Conservation (phyloP, 2,329 filamentous ascomycete genomes). For the Fusarium cicatricum region DNA sequence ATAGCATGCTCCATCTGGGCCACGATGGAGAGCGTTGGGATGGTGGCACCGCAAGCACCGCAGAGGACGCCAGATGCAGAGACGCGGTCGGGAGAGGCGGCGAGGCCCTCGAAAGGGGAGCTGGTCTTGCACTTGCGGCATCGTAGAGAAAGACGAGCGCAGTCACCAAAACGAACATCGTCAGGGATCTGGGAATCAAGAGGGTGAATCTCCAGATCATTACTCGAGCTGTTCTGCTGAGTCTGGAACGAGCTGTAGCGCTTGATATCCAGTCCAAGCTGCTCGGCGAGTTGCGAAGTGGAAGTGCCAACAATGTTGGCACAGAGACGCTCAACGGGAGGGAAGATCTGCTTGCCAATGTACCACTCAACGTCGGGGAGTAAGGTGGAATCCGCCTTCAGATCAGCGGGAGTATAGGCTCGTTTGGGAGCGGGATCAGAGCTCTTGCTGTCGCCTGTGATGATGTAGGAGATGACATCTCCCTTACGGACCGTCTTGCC, state of each 20-base stretch:
- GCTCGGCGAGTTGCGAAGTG: constrained; percentile 87
- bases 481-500: constrained; percentile 91
- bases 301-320: constrained; percentile 95
- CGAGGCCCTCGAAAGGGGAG: constrained; percentile 80
- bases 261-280: constrained; percentile 87
- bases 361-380: constrained; percentile 97
- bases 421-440: constrained; percentile 84
- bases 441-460: constrained; percentile 75
- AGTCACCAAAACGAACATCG: constrained; percentile 85
- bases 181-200: constrained; percentile 96
- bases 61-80: constrained; percentile 81
- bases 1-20: constrained; percentile 90
- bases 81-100: constrained; percentile 64
- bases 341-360: constrained; percentile 97
- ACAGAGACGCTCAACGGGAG: constrained; percentile 95
- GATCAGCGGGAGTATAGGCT: constrained; percentile 84
- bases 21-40: constrained; percentile 77
- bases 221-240: constrained; percentile 59
- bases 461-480: constrained; percentile 96
- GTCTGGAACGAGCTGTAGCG: constrained; percentile 72
- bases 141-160: constrained; percentile 76
- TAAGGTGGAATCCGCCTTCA: constrained; percentile 78
- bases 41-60: constrained; percentile 68
- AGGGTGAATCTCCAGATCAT: constrained; percentile 81
- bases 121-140: constrained; percentile 82